Evolutionary conservation across 306 rosid genomes (phyloP), one percentile per base, ranked within the genome.

Genomic region (Aeschynomene evenia): DNA sequence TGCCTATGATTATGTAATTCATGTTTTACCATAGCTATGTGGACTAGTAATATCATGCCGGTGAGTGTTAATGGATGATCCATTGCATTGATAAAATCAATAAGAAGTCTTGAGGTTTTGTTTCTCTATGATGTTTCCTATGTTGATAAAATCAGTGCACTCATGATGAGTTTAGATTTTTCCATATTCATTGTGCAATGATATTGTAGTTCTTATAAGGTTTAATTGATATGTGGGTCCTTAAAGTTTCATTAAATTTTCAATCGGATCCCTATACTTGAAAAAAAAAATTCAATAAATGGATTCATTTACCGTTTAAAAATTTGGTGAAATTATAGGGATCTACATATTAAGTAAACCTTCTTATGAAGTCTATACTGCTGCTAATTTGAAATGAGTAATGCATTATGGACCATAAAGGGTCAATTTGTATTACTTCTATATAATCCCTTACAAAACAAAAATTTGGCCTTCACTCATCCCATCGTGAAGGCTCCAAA

Each of bases 71-170:
- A 37, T 26, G 65, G 67, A n/a, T n/a, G 36, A 5, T 49, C 46
- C 28, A 65, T 71, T 65, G 57, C 36, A 26, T 71, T 48, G 69
- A 66, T 58, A 15, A 59, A 72, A 78, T 39, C 59, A 78, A 78
- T 78, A 72, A 57, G 50, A 28, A 14, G 14, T 49, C 51, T 54
- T 24, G 29, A n/a, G 57, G 13, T 15, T 77, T 56, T 24, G n/a
- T 13, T 49, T 49, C 11, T 50, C 59, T 26, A 16, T 4, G 2
- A 8, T 56, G 23, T 22, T 33, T 66, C 18, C 0, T 6, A 16
- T 40, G 13, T n/a, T 45, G 21, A 45, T 45, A 16, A 45, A n/a
- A 45, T 15, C 51, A 45, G 51, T 15, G 12, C 1, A 45, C 20
- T 9, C n/a, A 4, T 15, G 1, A 4, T 45, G 51, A 45, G 15